A percentile compares a stretch with the other conserved stretches of the same genome.
Conservation (phyloP, 2,329 filamentous ascomycete species). For the Emmonsiellopsis sp. region DNA sequence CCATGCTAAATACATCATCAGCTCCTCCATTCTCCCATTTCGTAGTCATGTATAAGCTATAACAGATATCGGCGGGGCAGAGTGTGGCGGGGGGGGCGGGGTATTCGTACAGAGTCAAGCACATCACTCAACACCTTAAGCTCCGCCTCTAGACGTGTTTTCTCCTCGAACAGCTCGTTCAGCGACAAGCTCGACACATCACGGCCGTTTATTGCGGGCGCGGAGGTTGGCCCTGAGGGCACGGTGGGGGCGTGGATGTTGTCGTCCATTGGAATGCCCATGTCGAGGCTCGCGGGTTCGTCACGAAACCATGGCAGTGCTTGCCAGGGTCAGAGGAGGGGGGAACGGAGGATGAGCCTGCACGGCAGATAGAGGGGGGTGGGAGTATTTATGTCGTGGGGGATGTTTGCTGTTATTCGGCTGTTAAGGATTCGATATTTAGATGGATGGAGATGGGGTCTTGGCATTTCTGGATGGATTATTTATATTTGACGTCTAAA, state of each 20-base stretch:
- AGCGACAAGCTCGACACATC: constrained; percentile 61
- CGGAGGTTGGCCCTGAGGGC: constrained; percentile 66
- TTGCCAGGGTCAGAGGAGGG: not conserved
- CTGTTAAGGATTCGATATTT: too few species aligned
- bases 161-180: constrained; percentile 71
- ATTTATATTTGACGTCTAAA: too few species aligned
- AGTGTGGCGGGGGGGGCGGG: too few species aligned
- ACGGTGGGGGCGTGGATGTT: constrained; percentile 58
- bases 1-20: constrained; percentile 56
- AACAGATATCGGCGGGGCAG: constrained; percentile 7
- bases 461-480: too few species aligned
- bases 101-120: constrained; percentile 62
- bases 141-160: constrained; percentile 76
- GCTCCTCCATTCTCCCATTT: too few species aligned
- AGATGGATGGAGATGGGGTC: too few species aligned
- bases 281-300: constrained; percentile 18
- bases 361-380: too few species aligned
- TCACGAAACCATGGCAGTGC: constrained; percentile 7
- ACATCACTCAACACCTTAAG: constrained; percentile 75
- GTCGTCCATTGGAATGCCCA: constrained; percentile 53
- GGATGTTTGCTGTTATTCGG: too few species aligned
- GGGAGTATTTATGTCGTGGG: too few species aligned
- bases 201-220: constrained; percentile 43
- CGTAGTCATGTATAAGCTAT: too few species aligned
- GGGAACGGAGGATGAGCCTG: too few species aligned